A percentile compares a stretch with the other conserved stretches of the same genome.
Conservation (phyloP, 1,139 yeast species). For the Taphrina populina region DNA sequence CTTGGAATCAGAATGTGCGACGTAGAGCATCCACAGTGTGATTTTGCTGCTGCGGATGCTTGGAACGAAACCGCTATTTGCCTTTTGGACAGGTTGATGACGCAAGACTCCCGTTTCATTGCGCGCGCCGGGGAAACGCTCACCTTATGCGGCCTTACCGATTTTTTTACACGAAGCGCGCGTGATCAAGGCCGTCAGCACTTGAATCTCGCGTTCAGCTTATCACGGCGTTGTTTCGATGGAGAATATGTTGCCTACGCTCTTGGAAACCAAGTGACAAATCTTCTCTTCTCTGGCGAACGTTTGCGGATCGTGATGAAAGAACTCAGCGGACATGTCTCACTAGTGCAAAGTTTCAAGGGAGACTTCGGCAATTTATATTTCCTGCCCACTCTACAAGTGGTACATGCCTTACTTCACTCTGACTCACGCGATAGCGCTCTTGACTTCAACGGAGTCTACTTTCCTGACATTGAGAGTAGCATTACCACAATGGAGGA, state of each 20-base stretch:
- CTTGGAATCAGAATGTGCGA: constrained; percentile 10
- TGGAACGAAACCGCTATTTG: constrained; percentile 4
- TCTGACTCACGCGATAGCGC: not conserved
- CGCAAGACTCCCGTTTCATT: not conserved
- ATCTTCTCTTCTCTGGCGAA: constrained; percentile 2
- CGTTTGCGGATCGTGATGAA: not conserved
- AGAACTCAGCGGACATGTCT: constrained; percentile 1
- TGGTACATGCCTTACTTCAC: constrained; percentile 1
- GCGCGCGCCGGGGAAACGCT: constrained; percentile 7
- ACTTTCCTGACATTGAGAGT: not conserved
- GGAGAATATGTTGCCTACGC: constrained; percentile 26
- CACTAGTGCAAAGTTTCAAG: constrained; percentile 16
- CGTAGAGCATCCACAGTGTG: constrained; percentile 4
- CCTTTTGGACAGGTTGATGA: constrained; percentile 16
- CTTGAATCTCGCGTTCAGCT: constrained; percentile 2
- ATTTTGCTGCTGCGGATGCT: constrained; percentile 1
- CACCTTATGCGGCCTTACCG: constrained; percentile 7
- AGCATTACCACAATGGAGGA: not conserved
- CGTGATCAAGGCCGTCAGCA: constrained; percentile 1
- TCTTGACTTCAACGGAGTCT: not conserved
- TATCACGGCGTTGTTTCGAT: constrained; percentile 20
- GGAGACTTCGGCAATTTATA: constrained; percentile 11
- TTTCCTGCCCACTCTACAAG: constrained; percentile 12
- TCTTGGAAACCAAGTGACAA: constrained; percentile 6
- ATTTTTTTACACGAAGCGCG: constrained; percentile 10